phyloP scores from a whole-genome alignment of 2,329 filamentous ascomycete species.

The Pyrenophora graminea region DNA sequence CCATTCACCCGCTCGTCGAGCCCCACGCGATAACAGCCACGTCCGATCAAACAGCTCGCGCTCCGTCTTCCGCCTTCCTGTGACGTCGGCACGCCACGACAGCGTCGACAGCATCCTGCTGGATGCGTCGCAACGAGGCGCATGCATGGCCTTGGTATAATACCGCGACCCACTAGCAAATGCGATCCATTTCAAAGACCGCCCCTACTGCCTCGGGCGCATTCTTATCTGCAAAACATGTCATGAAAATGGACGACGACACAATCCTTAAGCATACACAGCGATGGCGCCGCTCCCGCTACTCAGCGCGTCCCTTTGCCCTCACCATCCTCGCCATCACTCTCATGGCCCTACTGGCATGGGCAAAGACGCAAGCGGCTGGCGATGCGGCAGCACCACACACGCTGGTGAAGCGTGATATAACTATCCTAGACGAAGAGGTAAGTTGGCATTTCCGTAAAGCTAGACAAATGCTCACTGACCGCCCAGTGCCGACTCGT shows the following conservation, averaged over 20 bases:
- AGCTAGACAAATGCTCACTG: not conserved
- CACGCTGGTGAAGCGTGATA: slow-evolving; percentile 23
- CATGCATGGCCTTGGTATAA: too few relatives aligned
- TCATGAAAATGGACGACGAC: slow-evolving; percentile 31
- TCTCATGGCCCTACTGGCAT: slow-evolving; percentile 35
- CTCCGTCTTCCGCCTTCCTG: slow-evolving; percentile 20
- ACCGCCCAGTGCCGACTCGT: slow-evolving; percentile 72
- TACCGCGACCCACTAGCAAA: not conserved
- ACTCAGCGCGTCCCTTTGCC: slow-evolving; percentile 45
- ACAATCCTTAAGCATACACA: slow-evolving; percentile 24
- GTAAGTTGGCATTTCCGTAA: slow-evolving; percentile 16
- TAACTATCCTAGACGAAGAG: slow-evolving; percentile 44
- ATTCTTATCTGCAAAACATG: slow-evolving; percentile 13
- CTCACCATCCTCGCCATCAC: slow-evolving; percentile 41
- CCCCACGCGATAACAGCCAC: not conserved
- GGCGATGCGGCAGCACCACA: not conserved
- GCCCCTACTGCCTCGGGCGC: slow-evolving; percentile 9
- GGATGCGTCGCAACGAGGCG: not conserved
- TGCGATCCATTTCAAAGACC: slow-evolving; percentile 2
- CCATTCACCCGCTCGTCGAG: not conserved
- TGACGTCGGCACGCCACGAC: slow-evolving; percentile 13
- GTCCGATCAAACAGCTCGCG: slow-evolving; percentile 25
- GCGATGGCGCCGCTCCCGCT: slow-evolving; percentile 36
- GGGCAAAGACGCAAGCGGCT: slow-evolving; percentile 25
- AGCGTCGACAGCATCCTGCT: not conserved